These are phyloP conservation scores for Oryza australiensis DNA, from an alignment of 176 grass and related monocot species.

Conservation along the genomic window DNA sequence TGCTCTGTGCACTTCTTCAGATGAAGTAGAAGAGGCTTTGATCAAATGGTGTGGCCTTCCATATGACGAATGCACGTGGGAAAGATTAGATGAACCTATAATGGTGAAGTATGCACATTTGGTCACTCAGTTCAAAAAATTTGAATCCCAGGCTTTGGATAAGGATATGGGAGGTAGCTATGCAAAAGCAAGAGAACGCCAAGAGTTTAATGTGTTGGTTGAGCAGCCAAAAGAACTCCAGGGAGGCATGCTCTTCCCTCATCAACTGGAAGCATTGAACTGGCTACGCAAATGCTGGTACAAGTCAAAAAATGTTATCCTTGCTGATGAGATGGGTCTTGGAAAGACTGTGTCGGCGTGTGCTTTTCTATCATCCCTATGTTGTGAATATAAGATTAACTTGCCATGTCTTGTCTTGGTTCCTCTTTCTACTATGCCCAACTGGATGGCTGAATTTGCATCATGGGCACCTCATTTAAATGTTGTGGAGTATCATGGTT, in stretches of 20 bases:
- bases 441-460: constrained; percentile 96
- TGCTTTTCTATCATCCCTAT: constrained; percentile 90
- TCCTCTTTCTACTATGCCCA: constrained; percentile 98
- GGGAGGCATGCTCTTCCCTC: constrained; percentile 83
- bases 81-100: constrained; percentile 87
- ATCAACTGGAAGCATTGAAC: constrained; percentile 98
- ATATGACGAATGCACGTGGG: constrained; percentile 99
- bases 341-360: constrained; percentile 96
- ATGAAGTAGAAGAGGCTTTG: constrained; percentile 71
- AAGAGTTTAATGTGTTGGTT: constrained; percentile 66
- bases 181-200: constrained; percentile 44
- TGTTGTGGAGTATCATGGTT: constrained; percentile 97
- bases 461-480: constrained; percentile 97
- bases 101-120: constrained; percentile 72
- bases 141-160: constrained; percentile 68
- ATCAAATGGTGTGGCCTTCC: constrained; percentile 88
- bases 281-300: constrained; percentile 98
- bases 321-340: constrained; percentile 99
- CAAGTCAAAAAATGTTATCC: constrained; percentile 95
- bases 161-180: constrained; percentile 51
- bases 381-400: constrained; percentile 82
- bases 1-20: constrained; percentile 51
- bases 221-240: constrained; percentile 95
- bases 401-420: constrained; percentile 89
- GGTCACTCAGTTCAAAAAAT: constrained; percentile 67